phyloP scores from a whole-genome alignment of 2,329 filamentous ascomycete species.

The Paramyrothecium roridum region DNA sequence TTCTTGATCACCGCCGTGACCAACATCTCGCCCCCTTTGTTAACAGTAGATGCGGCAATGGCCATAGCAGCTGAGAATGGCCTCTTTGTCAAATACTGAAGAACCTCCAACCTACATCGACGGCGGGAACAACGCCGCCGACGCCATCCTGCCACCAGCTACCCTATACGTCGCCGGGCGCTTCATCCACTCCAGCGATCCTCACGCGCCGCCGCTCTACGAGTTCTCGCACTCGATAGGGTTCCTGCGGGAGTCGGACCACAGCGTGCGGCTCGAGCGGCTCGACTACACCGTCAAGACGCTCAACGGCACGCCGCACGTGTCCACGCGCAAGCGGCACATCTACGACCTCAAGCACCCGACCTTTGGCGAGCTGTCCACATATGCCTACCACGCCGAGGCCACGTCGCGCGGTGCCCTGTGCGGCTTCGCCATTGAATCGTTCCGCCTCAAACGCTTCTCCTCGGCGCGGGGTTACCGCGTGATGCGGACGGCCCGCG shows the following conservation, averaged over 20 bases:
- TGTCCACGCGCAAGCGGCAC: constrained; percentile 24
- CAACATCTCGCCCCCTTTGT: too few relatives aligned
- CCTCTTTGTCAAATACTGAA: constrained; percentile 1
- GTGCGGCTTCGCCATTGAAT: constrained; percentile 23
- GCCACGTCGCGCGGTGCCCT: constrained; percentile 21
- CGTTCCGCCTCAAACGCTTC: constrained; percentile 17
- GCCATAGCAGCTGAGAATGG: constrained; percentile 5
- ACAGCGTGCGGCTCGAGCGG: constrained; percentile 24
- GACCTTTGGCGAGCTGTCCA: constrained; percentile 17
- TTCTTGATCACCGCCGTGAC: too few relatives aligned
- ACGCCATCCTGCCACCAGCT: constrained; percentile 20
- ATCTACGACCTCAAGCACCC: constrained; percentile 32
- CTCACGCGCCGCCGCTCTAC: constrained; percentile 25
- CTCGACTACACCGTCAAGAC: constrained; percentile 23
- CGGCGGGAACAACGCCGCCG: constrained; percentile 4
- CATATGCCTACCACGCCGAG: constrained; percentile 30
- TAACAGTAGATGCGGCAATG: not conserved
- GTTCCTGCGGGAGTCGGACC: constrained; percentile 26
- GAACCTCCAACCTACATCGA: constrained; percentile 18
- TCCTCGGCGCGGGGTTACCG: constrained; percentile 20
- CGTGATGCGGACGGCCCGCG: constrained; percentile 22
- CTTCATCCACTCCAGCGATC: constrained; percentile 27
- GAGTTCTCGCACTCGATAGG: constrained; percentile 31
- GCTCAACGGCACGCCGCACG: constrained; percentile 16
- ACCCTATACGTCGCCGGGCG: constrained; percentile 28